Evolutionary conservation across 352 stramenopile genomes (phyloP), one percentile per base, ranked within the genome.

Genomic region (Phytophthora chlamydospora): DNA sequence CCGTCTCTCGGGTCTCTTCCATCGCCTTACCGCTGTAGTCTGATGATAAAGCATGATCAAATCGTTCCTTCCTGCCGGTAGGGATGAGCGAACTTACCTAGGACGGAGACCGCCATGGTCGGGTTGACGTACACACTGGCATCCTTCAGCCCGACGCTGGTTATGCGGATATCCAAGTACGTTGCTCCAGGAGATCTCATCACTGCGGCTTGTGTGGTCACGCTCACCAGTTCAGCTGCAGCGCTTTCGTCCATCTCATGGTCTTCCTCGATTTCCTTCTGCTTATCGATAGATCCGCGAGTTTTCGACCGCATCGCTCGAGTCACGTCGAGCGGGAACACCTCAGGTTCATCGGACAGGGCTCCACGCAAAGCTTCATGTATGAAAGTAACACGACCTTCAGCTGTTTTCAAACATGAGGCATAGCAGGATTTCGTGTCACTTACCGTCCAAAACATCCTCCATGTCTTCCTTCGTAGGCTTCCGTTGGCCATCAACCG

Each of bases 401-500:
- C 31, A 62, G 34, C 5, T 33, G n/a, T 13, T 32, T 17, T 4
- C 44, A 3, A 16, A 13, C 24, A 2, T 6, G 33, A 14, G 17
- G 12, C 14, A 16, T 34, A 12, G 53, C 14, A 52, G 10, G 11
- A 38, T 35, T 31, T 32, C 8, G 35, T 39, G 19, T 51, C 49
- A 10, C 66, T 17, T 65, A 90, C 81, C 75, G 35, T 85, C 63
- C 11, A 88, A 61, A 5, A 88, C 71, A 8, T 79, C 68, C 27
- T 85, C 71, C 76, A 89, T 89, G 54, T 90, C 80, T n/a, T 88
- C 80, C 41, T 86, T 86, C 13, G 77, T 85, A 7, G 80, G 82
- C 6, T 76, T 68, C n/a, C 56, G 65, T 42, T 88, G 68, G 27
- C 59, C 82, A 41, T 89, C 78, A 4, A 91, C 73, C 0, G 78